These are phyloP conservation scores for Emiliania huxleyi DNA, from an alignment of 78 protist genomes.

Conservation along the genomic window DNA sequence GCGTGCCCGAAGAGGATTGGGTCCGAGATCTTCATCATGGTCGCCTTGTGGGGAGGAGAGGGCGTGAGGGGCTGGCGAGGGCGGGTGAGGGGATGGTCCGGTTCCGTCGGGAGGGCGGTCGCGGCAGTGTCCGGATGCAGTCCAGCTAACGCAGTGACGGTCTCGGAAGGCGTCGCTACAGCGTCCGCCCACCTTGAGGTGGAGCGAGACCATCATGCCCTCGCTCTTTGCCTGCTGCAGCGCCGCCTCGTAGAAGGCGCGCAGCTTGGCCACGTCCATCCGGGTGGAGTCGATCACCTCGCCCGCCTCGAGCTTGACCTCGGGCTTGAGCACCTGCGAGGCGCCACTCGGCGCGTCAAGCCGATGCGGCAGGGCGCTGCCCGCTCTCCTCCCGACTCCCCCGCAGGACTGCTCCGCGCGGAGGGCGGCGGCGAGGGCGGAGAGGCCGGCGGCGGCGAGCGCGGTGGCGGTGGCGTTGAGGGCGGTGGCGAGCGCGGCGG, in stretches of 20 bases:
- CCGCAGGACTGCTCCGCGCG: no score
- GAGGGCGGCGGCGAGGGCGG: no score
- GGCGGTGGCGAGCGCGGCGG: no score
- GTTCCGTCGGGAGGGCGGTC: no score
- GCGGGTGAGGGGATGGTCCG: no score
- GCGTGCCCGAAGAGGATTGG: conserved; percentile 47
- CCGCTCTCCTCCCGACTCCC: no score
- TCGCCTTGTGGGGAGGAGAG: conserved; percentile 37
- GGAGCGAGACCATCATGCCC: conserved; percentile 31
- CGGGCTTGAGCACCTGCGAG: not conserved
- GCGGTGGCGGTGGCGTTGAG: no score
- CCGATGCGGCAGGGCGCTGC: no score
- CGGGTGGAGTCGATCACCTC: conserved; percentile 29
- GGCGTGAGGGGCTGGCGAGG: not conserved
- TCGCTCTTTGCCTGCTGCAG: not conserved
- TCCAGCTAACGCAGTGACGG: no score
- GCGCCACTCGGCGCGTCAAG: not conserved
- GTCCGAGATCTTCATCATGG: conserved; percentile 38
- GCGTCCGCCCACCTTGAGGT: no score
- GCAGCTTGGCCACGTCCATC: not conserved
- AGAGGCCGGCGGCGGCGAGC: no score
- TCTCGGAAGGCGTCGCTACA: conserved; percentile 39
- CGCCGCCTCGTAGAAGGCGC: conserved; percentile 7
- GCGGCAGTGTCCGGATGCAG: no score
- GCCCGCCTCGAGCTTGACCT: not conserved